These are phyloP conservation scores for Microbotryomycetes sp. DNA, from an alignment of 1,284 basidiomycete species.

Conservation along the genomic window DNA sequence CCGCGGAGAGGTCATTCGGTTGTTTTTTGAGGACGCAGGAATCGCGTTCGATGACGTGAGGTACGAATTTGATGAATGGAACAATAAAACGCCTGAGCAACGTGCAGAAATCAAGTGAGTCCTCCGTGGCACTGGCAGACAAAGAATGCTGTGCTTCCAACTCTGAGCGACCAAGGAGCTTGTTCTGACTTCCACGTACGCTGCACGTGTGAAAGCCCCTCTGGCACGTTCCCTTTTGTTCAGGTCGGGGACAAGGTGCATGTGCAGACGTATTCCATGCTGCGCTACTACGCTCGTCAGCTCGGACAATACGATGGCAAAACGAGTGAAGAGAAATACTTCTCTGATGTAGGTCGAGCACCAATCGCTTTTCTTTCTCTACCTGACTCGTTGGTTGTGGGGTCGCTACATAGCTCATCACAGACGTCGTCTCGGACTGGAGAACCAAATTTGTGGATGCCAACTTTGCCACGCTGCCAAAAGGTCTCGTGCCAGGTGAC, in stretches of 20 bases:
- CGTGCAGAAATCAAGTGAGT: slow-evolving; percentile 4
- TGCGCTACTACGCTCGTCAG: slow-evolving; percentile 3
- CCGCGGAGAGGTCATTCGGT: slow-evolving; percentile 1
- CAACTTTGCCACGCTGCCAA: background rate
- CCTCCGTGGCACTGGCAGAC: too few species aligned
- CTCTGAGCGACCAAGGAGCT: background rate
- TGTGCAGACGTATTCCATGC: slow-evolving; percentile 9
- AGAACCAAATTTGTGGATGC: slow-evolving; percentile 9
- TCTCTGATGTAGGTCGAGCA: background rate
- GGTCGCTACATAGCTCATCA: background rate
- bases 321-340: slow-evolving; percentile 10
- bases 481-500: background rate
- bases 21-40: slow-evolving; percentile 16
- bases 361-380: too few species aligned
- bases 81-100: background rate
- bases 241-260: slow-evolving; percentile 4
- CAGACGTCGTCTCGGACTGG: slow-evolving; percentile 10
- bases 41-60: slow-evolving; percentile 11
- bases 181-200: background rate
- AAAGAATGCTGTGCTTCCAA: background rate
- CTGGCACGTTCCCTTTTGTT: slow-evolving; percentile 10
- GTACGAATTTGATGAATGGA: slow-evolving; percentile 12
- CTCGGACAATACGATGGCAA: slow-evolving; percentile 16
- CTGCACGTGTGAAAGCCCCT: background rate
- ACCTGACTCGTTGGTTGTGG: too few species aligned